Evolutionary conservation across 306 rosid genomes (phyloP).

Genomic region (Cicer chorassanicum): DNA sequence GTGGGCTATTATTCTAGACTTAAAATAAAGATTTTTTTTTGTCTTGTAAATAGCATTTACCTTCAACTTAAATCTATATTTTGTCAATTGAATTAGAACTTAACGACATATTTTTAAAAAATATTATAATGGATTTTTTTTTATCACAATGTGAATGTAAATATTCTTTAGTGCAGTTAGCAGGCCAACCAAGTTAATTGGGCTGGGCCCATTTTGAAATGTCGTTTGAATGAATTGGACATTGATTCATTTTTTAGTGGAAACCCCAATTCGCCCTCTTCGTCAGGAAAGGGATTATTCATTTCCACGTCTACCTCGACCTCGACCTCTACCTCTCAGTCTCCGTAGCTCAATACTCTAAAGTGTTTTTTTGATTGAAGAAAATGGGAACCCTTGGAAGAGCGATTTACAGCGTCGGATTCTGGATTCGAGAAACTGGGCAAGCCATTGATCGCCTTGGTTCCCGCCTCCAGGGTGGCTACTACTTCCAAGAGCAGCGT

Average conservation of each 20-base stretch:
- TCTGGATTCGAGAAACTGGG: conserved; percentile 86
- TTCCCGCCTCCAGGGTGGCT: conserved; percentile 74
- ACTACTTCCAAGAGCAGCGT: conserved; percentile 82
- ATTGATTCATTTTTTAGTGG: neutral
- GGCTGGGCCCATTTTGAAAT: neutral
- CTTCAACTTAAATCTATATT: no score
- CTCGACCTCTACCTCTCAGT: conserved; percentile 22
- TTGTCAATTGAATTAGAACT: no score
- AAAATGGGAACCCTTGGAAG: conserved; percentile 81
- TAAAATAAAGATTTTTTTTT: no score
- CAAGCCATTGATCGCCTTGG: conserved; percentile 91
- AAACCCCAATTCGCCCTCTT: conserved; percentile 47
- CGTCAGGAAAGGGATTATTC: neutral
- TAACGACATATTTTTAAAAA: no score
- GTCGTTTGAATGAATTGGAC: neutral
- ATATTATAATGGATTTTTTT: no score
- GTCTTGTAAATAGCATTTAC: no score
- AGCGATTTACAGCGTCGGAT: conserved; percentile 78
- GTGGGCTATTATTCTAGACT: no score
- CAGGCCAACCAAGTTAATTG: conserved; percentile 16
- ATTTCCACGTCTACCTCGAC: neutral
- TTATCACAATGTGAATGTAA: no score
- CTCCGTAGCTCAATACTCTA: neutral
- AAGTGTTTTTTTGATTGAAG: neutral
- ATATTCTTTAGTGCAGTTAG: neutral